A percentile compares a stretch with the other conserved stretches of the same genome.
Evolutionary conservation across 306 rosid genomes (phyloP).

Genomic region (Arachis stenosperma): DNA sequence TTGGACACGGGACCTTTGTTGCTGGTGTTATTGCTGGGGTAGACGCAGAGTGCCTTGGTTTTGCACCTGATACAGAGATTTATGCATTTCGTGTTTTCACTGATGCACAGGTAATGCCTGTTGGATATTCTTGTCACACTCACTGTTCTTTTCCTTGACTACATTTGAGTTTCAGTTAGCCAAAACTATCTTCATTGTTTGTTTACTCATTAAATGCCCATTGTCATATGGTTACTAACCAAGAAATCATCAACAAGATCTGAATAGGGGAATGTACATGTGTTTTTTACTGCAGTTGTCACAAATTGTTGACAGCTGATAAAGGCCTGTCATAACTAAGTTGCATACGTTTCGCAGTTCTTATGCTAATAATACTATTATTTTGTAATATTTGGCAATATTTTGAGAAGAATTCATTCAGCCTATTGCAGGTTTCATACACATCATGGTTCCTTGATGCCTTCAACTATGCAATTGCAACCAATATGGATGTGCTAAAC

Average conservation of each 20-base stretch:
- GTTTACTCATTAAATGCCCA: slow-evolving; percentile 1
- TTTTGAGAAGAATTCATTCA: slow-evolving; percentile 83
- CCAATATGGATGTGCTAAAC: slow-evolving; percentile 92
- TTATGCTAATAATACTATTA: slow-evolving; percentile 29
- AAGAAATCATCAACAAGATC: slow-evolving; percentile 14
- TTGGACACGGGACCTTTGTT: slow-evolving; percentile 98
- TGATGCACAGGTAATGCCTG: slow-evolving; percentile 97
- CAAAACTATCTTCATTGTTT: slow-evolving; percentile 10
- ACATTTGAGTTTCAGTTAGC: slow-evolving; percentile 21
- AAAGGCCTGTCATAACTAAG: slow-evolving; percentile 20
- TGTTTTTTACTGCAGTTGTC: not conserved
- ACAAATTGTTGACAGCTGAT: slow-evolving; percentile 1
- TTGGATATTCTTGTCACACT: slow-evolving; percentile 39
- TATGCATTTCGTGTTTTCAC: slow-evolving; percentile 99
- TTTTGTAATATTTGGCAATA: slow-evolving; percentile 50
- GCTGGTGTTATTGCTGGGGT: slow-evolving; percentile 96
- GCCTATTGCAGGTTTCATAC: slow-evolving; percentile 97
- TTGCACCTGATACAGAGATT: slow-evolving; percentile 97
- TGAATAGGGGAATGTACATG: slow-evolving; percentile 9
- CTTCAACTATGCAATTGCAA: slow-evolving; percentile 96
- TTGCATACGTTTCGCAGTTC: not conserved
- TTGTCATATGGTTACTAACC: slow-evolving; percentile 9
- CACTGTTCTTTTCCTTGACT: slow-evolving; percentile 20
- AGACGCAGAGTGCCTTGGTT: slow-evolving; percentile 89
- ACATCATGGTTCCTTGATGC: slow-evolving; percentile 99